A percentile compares a stretch with the other conserved stretches of the same genome.
These are phyloP conservation scores for Pogostemon cablin DNA, from an alignment of 257 asterid species.

Conservation along the genomic window DNA sequence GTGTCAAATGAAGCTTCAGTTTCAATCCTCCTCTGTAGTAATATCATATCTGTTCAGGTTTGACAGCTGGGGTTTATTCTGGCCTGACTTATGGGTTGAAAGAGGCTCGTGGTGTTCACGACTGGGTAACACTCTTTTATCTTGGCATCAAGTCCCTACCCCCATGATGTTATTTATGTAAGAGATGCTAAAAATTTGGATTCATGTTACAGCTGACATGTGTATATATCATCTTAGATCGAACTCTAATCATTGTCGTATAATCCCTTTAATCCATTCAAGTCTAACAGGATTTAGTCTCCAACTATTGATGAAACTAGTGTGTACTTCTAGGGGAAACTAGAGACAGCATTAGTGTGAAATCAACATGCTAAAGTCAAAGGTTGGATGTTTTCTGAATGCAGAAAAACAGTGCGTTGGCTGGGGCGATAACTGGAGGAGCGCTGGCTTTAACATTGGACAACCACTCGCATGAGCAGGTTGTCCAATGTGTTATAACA, in stretches of 20 bases:
- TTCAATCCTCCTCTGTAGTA: not conserved
- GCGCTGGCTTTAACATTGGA: conserved; percentile 67
- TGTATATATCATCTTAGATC: not conserved
- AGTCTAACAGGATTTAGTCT: too few species aligned
- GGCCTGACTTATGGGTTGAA: conserved; percentile 84
- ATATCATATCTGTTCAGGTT: conserved; percentile 47
- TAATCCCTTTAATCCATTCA: not conserved
- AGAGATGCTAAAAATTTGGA: not conserved
- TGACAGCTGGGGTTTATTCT: conserved; percentile 86
- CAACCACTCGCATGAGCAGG: conserved; percentile 65
- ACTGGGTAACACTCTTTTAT: conserved; percentile 57
- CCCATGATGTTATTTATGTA: not conserved
- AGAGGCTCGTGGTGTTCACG: conserved; percentile 84
- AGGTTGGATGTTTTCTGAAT: not conserved
- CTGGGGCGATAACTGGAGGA: conserved; percentile 82
- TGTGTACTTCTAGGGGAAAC: too few species aligned
- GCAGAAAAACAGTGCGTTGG: conserved; percentile 80
- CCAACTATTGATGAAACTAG: too few species aligned
- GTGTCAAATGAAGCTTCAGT: not conserved
- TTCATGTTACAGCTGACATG: not conserved
- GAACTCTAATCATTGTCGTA: not conserved
- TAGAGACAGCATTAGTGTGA: too few species aligned
- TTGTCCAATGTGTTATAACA: conserved; percentile 74
- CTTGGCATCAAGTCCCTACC: not conserved
- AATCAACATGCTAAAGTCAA: not conserved